phyloP scores from a whole-genome alignment of 257 asterid species.

The Solanum peruvianum region DNA sequence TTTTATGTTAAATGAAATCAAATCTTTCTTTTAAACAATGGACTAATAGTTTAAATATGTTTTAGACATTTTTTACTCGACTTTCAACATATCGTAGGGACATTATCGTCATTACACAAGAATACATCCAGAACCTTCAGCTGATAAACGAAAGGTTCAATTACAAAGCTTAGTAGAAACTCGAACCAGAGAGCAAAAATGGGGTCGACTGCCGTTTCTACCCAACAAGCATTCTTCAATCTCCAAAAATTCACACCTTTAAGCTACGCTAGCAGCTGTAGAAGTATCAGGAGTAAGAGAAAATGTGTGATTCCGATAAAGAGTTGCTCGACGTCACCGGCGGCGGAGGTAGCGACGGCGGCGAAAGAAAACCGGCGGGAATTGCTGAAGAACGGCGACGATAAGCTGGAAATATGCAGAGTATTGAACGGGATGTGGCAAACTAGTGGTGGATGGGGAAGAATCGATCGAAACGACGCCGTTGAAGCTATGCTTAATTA shows the following conservation, averaged over 20 bases:
- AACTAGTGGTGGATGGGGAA: slow-evolving; percentile 98
- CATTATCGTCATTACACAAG: not conserved
- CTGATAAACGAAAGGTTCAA: not conserved
- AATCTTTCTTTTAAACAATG: accelerated
- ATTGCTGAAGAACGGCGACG: slow-evolving; percentile 55
- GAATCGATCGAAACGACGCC: slow-evolving; percentile 81
- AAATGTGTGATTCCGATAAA: not conserved
- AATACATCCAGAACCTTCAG: not conserved
- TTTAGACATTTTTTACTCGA: not conserved
- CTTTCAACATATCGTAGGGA: not conserved
- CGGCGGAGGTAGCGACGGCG: slow-evolving; percentile 32
- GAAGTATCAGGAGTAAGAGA: not conserved
- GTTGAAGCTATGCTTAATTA: slow-evolving; percentile 81
- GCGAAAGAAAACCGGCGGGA: slow-evolving; percentile 28
- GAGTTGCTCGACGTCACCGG: slow-evolving; percentile 6
- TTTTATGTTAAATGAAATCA: accelerated
- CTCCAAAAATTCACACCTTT: not conserved
- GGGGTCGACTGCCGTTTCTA: not conserved
- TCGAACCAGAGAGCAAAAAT: not conserved
- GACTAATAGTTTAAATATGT: too few species aligned
- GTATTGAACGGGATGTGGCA: slow-evolving; percentile 97
- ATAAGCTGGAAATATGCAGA: slow-evolving; percentile 73
- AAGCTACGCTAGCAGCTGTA: not conserved
- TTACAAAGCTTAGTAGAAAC: not conserved
- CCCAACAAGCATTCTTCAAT: not conserved